A percentile compares a stretch with the other conserved stretches of the same genome.
Evolutionary conservation across 768 basidiomycete genomes (phyloP).

Genomic region (Gloeostereum incarnatum): DNA sequence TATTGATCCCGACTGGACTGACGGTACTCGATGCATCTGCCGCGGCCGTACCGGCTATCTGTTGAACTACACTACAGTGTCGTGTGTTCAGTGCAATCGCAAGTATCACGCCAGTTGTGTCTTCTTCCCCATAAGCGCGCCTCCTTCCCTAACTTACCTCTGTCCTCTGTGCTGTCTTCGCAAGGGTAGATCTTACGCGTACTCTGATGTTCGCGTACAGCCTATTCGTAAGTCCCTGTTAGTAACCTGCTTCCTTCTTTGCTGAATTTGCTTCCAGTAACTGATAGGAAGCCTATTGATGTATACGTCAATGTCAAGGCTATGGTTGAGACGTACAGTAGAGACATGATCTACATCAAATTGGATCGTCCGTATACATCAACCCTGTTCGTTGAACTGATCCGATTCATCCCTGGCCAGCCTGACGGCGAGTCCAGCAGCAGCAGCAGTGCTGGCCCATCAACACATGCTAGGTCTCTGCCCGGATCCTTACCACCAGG

Average conservation of each 20-base stretch:
- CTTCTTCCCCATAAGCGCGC: conserved; percentile 46
- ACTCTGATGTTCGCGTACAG: conserved; percentile 69
- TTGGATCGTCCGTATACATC: conserved; percentile 52
- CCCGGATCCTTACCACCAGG: conserved; percentile 11
- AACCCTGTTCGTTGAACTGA: conserved; percentile 69
- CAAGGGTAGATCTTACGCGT: conserved; percentile 61
- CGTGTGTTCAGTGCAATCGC: conserved; percentile 58
- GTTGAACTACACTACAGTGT: conserved; percentile 50
- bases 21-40: conserved; percentile 77
- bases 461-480: conserved; percentile 6
- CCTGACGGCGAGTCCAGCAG: conserved; percentile 27
- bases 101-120: conserved; percentile 71
- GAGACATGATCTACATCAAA: conserved; percentile 60
- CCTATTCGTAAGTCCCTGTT: conserved; percentile 38
- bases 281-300: conserved; percentile 41
- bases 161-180: conserved; percentile 76
- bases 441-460: conserved; percentile 13
- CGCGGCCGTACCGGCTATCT: conserved; percentile 57
- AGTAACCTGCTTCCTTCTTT: background rate
- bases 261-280: conserved; percentile 11
- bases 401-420: conserved; percentile 49
- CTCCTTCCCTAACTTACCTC: conserved; percentile 32
- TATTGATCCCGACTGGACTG: conserved; percentile 60
- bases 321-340: conserved; percentile 71
- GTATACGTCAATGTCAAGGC: conserved; percentile 62